A percentile compares a stretch with the other conserved stretches of the same genome.
These are phyloP conservation scores for Camillea tinctor DNA, from an alignment of 2,329 filamentous ascomycete genomes.

Conservation along the genomic window DNA sequence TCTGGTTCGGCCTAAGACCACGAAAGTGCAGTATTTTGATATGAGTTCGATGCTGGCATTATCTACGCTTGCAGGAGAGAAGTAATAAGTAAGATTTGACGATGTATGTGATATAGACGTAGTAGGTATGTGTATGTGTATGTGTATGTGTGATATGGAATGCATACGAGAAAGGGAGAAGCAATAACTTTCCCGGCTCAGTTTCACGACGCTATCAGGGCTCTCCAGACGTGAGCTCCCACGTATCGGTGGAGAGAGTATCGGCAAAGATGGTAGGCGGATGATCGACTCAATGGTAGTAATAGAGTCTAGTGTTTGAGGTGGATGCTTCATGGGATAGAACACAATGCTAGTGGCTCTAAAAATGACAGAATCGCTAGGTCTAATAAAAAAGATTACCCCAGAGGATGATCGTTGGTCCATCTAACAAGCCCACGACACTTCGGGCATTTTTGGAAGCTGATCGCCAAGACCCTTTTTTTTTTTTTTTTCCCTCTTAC, in stretches of 20 bases:
- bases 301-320: conserved; percentile 1
- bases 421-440: neutral
- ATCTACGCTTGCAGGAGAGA: no score
- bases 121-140: no score
- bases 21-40: no score
- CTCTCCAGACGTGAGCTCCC: conserved; percentile 12
- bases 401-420: neutral
- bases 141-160: neutral
- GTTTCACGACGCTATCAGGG: neutral
- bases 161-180: neutral
- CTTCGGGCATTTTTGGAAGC: neutral
- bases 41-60: no score
- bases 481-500: neutral
- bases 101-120: no score
- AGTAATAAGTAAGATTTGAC: neutral
- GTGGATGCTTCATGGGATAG: conserved; percentile 8
- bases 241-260: conserved; percentile 10
- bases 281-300: conserved; percentile 2
- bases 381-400: neutral
- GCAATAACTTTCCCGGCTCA: no score
- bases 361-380: neutral
- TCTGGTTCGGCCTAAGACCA: no score
- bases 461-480: neutral
- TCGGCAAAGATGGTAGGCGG: conserved; percentile 13
- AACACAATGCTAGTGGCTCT: neutral